Evolutionary conservation across 768 basidiomycete genomes (phyloP), one percentile per base, ranked within the genome.

Genomic region (Boletus bicolor): DNA sequence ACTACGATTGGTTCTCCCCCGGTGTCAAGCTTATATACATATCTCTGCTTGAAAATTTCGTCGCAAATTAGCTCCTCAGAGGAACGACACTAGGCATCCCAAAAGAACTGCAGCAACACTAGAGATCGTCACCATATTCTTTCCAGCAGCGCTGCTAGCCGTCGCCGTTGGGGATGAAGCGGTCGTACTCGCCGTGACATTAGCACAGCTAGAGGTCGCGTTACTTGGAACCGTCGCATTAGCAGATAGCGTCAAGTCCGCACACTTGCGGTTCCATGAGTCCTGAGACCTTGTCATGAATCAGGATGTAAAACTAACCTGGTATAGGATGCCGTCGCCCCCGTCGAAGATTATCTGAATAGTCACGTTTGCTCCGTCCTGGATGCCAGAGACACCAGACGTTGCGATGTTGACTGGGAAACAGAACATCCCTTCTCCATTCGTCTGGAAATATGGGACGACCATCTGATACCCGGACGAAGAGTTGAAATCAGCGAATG

Each of bases 291-390:
- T 36, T 21, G 36, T 32, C n/a, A 47, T 19, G 21, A 45, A 39
- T 44, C 15, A 32, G 14, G 53, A 39, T 4, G 3, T 15, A 28
- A 51, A 49, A 54, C 58, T 38, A 49, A 82, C 88, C 77, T 92
- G 89, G 72, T 78, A 91, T 8, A 94, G 77, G 30, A 65, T 45
- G 21, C 84, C 85, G 64, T 93, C 91, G 36, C 89, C 89, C 39
- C 88, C 89, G 59, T 82, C 71, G 65, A 72, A 92, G 30, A 81
- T 60, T 24, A 91, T 63, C 70, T 89, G 84, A 46, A 93, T 73
- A 1, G 92, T 92, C 38, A 89, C 85, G 59, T 90, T 86, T 19
- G 82, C 77, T 9, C 90, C 89, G 55, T 85, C 77, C 51, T 73
- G 68, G 48, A 88, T 66, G 14, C 77, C 79, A 35, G 73, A 68